Base-by-base conservation (phyloP, 139 green algal species). In the Raphidocelis subcapitata region DNA sequence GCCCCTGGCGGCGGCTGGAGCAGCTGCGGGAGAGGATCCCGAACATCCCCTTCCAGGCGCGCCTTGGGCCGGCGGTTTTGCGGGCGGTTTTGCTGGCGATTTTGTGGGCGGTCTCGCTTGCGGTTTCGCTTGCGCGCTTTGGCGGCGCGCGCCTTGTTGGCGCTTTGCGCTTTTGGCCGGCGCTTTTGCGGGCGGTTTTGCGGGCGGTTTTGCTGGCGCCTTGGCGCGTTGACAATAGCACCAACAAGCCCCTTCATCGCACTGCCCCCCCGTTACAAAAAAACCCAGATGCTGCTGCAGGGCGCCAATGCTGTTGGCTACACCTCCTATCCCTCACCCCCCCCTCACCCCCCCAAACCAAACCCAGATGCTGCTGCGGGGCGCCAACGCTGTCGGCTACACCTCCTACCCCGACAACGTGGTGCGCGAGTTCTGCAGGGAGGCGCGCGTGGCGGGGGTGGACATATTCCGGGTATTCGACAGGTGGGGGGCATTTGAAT, bases 381-480 rank as follows among this genome's bases (percentile, higher is more conserved):
- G 93, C 26, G 89, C 88, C 68, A 98, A 97, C 70, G 94, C 91
- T 8, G 92, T 98, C 29, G 93, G 93, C 32, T 96, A 96, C 84
- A 98, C 91, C 29, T 89, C 83, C 26, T 98, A 97, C 79, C 75
- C 93, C 3, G 92, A 97, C 79, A 95, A 95, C 78, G 86, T 95
- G 14, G 89, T 95, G 8, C 72, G 84, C 36, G 81, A 81, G 1
- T 97, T 97, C 77, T 84, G 90, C 56, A 61, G 69, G 21, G 83
- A 97, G 81, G 82, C 88, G 2, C 77, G 79, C 49, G 31, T 55
- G 2, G 73, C 73, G 15, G 92, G 94, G 28, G 82, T 97, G 24
- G 94, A 98, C 86, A 95, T 98, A 71, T 98, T 98, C 84, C 83
- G 92, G 31, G 77, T 95, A 0, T 95, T 94, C 75, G 90, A 95